Evolutionary conservation across 495 filamentous ascomycete genomes (phyloP).

Genomic region (Usnea hakonensis): DNA sequence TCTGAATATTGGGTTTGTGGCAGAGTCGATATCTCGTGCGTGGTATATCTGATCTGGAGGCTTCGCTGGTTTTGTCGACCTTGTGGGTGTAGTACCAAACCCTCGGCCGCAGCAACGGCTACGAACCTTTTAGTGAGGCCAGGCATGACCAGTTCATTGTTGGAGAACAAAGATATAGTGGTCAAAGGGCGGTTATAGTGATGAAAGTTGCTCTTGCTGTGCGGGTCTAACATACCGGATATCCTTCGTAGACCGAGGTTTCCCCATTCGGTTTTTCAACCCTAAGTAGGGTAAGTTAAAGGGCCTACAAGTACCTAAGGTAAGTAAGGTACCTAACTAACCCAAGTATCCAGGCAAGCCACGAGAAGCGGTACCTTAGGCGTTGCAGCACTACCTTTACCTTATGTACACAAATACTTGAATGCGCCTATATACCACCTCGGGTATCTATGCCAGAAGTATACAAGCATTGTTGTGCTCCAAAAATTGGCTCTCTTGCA

Average conservation of each 20-base stretch:
- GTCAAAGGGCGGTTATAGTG: background rate
- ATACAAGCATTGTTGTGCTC: background rate
- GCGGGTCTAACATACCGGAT: no score
- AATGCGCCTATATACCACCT: slow-evolving; percentile 1
- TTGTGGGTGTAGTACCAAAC: slow-evolving; percentile 71
- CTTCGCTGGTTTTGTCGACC: slow-evolving; percentile 43
- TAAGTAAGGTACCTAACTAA: no score
- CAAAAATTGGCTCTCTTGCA: background rate
- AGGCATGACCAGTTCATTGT: slow-evolving; percentile 47
- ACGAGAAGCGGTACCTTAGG: no score
- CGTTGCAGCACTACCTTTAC: no score
- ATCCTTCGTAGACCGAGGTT: background rate
- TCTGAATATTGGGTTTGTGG: background rate
- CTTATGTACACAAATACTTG: slow-evolving; percentile 3
- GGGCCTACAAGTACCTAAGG: no score
- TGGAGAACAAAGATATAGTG: background rate
- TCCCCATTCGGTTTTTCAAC: background rate
- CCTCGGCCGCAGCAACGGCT: slow-evolving; percentile 77
- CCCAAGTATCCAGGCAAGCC: no score
- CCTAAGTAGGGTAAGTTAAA: no score
- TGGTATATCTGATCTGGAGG: slow-evolving; percentile 68
- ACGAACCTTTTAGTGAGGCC: slow-evolving; percentile 68
- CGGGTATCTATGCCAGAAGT: slow-evolving; percentile 9
- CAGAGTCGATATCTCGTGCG: slow-evolving; percentile 44
- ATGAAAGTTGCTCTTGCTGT: background rate